Conservation (phyloP, 495 filamentous ascomycete species). For the Hypoxylon intermedium region DNA sequence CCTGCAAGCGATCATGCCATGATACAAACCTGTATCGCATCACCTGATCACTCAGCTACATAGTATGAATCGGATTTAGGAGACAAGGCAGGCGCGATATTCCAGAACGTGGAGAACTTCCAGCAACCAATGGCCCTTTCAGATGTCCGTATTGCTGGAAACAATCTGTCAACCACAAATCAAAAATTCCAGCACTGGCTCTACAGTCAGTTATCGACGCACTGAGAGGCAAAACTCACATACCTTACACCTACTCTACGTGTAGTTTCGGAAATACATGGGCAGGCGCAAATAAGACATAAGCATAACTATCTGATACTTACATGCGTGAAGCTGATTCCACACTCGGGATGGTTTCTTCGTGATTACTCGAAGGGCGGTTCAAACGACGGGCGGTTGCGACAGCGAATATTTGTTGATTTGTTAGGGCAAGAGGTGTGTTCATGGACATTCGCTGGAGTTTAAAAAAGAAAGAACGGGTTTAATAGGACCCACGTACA, state of each 20-base stretch:
- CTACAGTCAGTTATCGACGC: too few species aligned
- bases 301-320: too few species aligned
- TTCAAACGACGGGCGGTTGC: background rate
- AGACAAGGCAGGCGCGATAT: constrained; percentile 26
- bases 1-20: constrained; percentile 11
- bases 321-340: too few species aligned
- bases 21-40: too few species aligned
- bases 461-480: background rate
- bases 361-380: background rate
- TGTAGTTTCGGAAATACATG: too few species aligned
- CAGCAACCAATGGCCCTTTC: constrained; percentile 2
- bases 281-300: too few species aligned
- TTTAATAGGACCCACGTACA: background rate
- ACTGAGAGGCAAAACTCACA: too few species aligned
- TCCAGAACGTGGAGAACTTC: constrained; percentile 23
- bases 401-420: background rate
- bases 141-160: constrained; percentile 18
- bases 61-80: constrained; percentile 40
- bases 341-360: too few species aligned
- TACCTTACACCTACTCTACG: too few species aligned
- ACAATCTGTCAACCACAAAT: constrained; percentile 3
- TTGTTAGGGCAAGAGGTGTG: background rate
- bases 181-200: background rate
- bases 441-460: background rate
- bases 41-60: background rate